These are phyloP conservation scores for Suillus ampliporus DNA, from an alignment of 768 basidiomycete genomes.

Conservation along the genomic window DNA sequence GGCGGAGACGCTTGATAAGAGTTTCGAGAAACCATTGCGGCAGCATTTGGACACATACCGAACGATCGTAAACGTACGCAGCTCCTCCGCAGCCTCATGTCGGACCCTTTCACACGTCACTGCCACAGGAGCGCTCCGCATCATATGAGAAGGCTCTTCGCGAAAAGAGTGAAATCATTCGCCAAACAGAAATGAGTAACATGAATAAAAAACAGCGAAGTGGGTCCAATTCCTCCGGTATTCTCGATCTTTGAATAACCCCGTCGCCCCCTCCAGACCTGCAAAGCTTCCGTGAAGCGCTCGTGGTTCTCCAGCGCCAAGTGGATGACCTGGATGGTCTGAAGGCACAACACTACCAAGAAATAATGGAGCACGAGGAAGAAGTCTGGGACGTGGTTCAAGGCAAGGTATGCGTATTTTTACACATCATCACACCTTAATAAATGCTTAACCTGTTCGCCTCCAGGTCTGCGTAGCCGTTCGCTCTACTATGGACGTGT, in stretches of 20 bases:
- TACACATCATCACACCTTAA: conserved; percentile 2
- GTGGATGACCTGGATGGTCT: conserved; percentile 91
- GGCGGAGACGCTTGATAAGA: conserved; percentile 87
- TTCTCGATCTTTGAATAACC: conserved; percentile 11
- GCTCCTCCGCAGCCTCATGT: conserved; percentile 10
- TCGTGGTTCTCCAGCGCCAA: conserved; percentile 81
- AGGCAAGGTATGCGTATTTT: conserved; percentile 60
- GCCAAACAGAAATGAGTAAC: conserved; percentile 83
- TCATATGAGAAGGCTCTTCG: conserved; percentile 82
- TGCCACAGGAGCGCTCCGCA: conserved; percentile 75
- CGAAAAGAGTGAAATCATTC: conserved; percentile 85
- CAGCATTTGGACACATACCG: conserved; percentile 85
- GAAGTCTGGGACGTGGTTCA: conserved; percentile 95
- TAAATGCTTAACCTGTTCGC: conserved; percentile 21
- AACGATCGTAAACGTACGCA: conserved; percentile 66
- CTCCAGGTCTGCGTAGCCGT: conserved; percentile 77
- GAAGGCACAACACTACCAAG: conserved; percentile 84
- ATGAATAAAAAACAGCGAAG: conserved; percentile 88
- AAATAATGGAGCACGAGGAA: conserved; percentile 91
- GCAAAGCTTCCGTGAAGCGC: conserved; percentile 85
- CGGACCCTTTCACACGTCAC: conserved; percentile 11
- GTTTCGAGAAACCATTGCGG: conserved; percentile 88
- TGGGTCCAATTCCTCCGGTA: conserved; percentile 46
- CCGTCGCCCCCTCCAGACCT: conserved; percentile 60
- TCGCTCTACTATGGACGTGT: conserved; percentile 90